Evolutionary conservation across 768 basidiomycete genomes (phyloP).

Genomic region (Cystofilobasidium bisporidii): DNA sequence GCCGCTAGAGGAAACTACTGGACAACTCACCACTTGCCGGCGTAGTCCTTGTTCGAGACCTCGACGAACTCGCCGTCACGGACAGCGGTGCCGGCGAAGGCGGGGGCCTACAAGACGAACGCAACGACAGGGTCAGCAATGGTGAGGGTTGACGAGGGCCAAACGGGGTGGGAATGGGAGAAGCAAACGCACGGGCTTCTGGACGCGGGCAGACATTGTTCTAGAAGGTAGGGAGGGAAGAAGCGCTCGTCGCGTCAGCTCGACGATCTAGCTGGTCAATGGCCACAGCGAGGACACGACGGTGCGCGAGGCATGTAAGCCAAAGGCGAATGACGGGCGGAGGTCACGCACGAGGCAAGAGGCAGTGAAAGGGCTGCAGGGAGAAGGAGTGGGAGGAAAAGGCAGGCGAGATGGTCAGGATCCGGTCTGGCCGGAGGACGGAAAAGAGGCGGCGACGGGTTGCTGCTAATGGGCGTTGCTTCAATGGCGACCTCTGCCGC

Average conservation of each 20-base stretch:
- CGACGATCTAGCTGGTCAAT: background rate
- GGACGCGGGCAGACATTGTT: conserved; percentile 4
- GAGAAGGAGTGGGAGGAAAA: background rate
- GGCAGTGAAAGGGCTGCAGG: no score
- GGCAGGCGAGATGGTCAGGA: background rate
- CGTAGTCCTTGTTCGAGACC: conserved; percentile 59
- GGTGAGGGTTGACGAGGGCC: background rate
- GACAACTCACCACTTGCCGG: conserved; percentile 81
- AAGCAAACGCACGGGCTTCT: background rate
- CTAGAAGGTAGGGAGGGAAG: background rate
- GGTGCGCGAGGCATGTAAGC: background rate
- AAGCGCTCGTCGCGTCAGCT: background rate
- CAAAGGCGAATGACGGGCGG: no score
- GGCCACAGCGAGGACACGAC: no score
- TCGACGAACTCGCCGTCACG: conserved; percentile 68
- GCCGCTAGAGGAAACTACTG: conserved; percentile 76
- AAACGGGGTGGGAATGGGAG: background rate
- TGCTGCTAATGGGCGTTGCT: no score
- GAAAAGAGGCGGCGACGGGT: no score
- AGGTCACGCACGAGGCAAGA: background rate
- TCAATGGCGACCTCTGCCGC: no score
- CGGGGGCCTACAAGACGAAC: conserved; percentile 6
- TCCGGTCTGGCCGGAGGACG: background rate
- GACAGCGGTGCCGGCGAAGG: conserved; percentile 49
- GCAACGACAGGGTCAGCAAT: background rate